phyloP scores from a whole-genome alignment of 768 basidiomycete genomes.

The Auriscalpium vulgare region DNA sequence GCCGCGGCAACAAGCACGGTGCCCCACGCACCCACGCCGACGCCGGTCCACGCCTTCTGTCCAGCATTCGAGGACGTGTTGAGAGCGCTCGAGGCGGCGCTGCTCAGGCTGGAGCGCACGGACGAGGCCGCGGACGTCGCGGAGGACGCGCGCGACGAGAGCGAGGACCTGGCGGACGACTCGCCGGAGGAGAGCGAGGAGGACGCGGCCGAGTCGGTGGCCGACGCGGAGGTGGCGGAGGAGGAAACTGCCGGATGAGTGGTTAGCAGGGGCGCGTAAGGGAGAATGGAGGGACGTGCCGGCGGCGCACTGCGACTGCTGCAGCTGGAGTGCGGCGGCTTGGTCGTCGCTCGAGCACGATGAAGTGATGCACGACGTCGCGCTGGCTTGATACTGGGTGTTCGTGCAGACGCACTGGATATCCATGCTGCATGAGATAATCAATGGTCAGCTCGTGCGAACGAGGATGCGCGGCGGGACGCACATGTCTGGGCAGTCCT shows the following conservation, averaged over 20 bases:
- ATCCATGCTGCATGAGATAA: not conserved
- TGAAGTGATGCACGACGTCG: not conserved
- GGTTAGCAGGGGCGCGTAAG: not conserved
- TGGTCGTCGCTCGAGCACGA: not conserved
- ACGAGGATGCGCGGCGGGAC: not conserved
- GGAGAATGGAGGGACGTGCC: not conserved
- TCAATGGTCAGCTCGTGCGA: not conserved
- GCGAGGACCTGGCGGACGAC: not conserved
- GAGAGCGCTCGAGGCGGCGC: not conserved
- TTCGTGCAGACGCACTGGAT: not conserved
- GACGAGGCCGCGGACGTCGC: not conserved
- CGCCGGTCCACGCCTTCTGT: not conserved
- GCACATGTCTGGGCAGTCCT: too few species aligned
- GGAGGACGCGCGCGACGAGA: not conserved
- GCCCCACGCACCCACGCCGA: not conserved
- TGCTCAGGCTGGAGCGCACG: not conserved
- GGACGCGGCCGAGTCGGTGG: not conserved
- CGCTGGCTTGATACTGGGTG: not conserved
- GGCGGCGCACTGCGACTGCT: not conserved
- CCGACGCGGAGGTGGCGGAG: not conserved
- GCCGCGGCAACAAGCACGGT: not conserved
- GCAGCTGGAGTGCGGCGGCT: not conserved
- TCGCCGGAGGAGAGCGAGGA: not conserved
- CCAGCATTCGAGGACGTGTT: not conserved
- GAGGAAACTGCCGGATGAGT: not conserved